Base-by-base conservation (phyloP, 2,329 filamentous ascomycete species). In the Alternaria arborescens region DNA sequence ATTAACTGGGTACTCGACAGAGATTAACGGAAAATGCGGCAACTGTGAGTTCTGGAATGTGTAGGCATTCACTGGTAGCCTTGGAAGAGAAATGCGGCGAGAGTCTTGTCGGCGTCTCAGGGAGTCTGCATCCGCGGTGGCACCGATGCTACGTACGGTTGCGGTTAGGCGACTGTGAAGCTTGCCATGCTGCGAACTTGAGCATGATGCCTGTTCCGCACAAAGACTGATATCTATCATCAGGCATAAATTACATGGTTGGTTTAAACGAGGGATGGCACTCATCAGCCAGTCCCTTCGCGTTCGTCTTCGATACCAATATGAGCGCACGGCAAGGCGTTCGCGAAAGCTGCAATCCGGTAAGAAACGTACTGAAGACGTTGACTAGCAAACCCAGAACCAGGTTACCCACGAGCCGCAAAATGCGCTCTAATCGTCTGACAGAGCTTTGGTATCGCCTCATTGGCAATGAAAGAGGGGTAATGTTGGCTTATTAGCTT, bases 1-100 rank as follows among this genome's bases (percentile, higher is more conserved):
- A 78, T 76, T 78, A 75, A 62, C 66, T 63, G 52, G 53, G 32
- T 44, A 59, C 44, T 60, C 24, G 56, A 41, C 54, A 43, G 32
- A 69, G 61, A 62, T 69, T 66, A 64, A 53, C 61, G 61, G 64
- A 64, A 58, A 60, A 66, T 71, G 53, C 59, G 57, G 50, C 55
- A 54, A 52, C 47, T 26, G 48, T 34, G 51, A 34, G 24, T 44
- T 51, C 26, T 32, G 32, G 22, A 28, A 42, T 40, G 46, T n/a
- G 38, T 46, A 30, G 32, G 24, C 43, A 28, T 36, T 44, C 28
- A 28, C 46, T 30, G 26, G 30, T 44, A 44, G 40, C 52, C 16
- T 56, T 50, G 28, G 40, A 41, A 47, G 41, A 38, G 34, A 41
- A n/a, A n/a, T 50, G 41, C 52, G 55, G 42, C 52, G 52, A 46